phyloP scores from a whole-genome alignment of 352 stramenopile genomes.

The Globisporangium radiosum region DNA sequence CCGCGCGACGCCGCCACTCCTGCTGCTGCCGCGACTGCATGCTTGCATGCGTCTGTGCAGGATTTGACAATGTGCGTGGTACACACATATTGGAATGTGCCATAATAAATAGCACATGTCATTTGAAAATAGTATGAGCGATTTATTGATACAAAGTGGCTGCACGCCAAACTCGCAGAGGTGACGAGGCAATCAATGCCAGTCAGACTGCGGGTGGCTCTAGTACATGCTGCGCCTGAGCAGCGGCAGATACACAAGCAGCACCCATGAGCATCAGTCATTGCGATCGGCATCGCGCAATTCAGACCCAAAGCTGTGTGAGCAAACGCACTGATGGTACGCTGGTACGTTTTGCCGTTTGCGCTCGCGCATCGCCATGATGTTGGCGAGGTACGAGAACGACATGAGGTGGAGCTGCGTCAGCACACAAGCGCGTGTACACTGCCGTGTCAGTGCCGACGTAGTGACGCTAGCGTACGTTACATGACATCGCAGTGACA shows the following conservation, averaged over 20 bases:
- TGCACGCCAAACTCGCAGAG: not conserved
- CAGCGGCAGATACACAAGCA: not conserved
- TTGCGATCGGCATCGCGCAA: no score
- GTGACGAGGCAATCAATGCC: not conserved
- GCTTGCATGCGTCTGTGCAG: not conserved
- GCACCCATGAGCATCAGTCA: no score
- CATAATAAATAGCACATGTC: no score
- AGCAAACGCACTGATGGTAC: constrained; percentile 13
- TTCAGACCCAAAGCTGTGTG: not conserved
- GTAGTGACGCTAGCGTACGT: no score
- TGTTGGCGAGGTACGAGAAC: constrained; percentile 46
- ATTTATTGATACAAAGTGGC: constrained; percentile 10
- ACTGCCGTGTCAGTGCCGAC: not conserved
- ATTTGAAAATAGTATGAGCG: constrained; percentile 4
- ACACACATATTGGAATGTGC: no score
- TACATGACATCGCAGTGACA: not conserved
- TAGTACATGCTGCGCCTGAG: constrained; percentile 44
- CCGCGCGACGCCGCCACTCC: constrained; percentile 12
- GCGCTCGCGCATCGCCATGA: constrained; percentile 41
- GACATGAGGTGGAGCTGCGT: constrained; percentile 38
- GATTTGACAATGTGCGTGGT: not conserved
- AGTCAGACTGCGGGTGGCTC: not conserved
- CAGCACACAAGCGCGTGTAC: not conserved
- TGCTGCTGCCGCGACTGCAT: constrained; percentile 7
- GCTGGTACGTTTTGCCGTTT: constrained; percentile 22